These are phyloP conservation scores for Gossypium laxum DNA, from an alignment of 441 rosid genomes.

Conservation along the genomic window DNA sequence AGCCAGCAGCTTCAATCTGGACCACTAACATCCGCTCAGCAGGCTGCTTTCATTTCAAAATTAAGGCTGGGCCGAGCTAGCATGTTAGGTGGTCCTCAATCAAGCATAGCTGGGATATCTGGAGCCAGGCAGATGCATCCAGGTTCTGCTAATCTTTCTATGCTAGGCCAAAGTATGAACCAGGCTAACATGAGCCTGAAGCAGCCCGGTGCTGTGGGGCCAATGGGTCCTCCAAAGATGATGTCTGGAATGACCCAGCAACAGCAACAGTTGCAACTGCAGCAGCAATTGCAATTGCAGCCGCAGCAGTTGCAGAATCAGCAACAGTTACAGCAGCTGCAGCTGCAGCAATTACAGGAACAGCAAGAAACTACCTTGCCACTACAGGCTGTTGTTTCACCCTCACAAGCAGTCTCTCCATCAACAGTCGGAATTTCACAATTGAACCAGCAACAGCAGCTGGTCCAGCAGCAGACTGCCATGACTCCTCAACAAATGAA, in stretches of 20 bases:
- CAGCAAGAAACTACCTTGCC: slow-evolving; percentile 59
- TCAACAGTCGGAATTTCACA: slow-evolving; percentile 61
- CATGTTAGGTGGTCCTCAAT: slow-evolving; percentile 49
- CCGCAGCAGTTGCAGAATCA: slow-evolving; percentile 30
- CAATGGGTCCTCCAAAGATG: slow-evolving; percentile 87
- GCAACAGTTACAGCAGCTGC: slow-evolving; percentile 20
- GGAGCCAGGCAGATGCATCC: slow-evolving; percentile 63
- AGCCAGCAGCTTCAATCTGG: slow-evolving; percentile 61
- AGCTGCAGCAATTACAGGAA: slow-evolving; percentile 20
- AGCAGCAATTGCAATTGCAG: slow-evolving; percentile 25
- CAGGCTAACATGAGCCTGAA: slow-evolving; percentile 48
- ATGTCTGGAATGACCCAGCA: slow-evolving; percentile 58
- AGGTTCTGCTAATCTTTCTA: slow-evolving; percentile 49
- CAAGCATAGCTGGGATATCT: slow-evolving; percentile 54
- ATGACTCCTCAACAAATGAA: slow-evolving; percentile 77
- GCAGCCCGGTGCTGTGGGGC: slow-evolving; percentile 55
- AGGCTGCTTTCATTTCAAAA: slow-evolving; percentile 29
- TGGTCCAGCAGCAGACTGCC: slow-evolving; percentile 34
- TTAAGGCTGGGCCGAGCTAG: slow-evolving; percentile 27
- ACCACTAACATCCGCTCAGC: slow-evolving; percentile 23
- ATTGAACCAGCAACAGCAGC: slow-evolving; percentile 32
- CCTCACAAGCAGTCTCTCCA: slow-evolving; percentile 71
- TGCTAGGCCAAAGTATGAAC: slow-evolving; percentile 51
- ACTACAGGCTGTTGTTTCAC: slow-evolving; percentile 64
- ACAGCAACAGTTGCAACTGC: slow-evolving; percentile 16